These are phyloP conservation scores for Chenopodium quinoa DNA, from an alignment of 148 eudicot species.

Conservation along the genomic window DNA sequence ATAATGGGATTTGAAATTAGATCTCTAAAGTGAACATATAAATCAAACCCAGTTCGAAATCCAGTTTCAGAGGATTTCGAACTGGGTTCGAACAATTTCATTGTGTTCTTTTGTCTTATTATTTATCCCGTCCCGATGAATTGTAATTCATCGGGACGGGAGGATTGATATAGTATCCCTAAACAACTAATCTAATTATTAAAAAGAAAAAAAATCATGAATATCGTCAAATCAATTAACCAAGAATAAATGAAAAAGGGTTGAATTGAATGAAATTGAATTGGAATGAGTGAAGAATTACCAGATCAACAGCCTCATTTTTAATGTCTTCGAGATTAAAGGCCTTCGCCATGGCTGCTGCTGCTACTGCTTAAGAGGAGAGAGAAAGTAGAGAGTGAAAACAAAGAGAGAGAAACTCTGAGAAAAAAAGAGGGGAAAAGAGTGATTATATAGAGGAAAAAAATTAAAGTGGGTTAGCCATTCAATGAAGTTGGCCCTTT, in stretches of 20 bases:
- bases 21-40: not conserved
- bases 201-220: not conserved
- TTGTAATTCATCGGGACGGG: no score
- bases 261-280: not conserved
- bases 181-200: no score
- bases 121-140: no score
- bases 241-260: no score
- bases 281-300: slow-evolving; percentile 18
- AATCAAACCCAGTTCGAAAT: not conserved
- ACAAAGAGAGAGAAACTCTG: not conserved
- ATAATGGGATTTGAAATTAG: not conserved
- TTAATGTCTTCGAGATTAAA: slow-evolving; percentile 68
- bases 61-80: no score
- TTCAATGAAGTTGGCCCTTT: slow-evolving; percentile 28
- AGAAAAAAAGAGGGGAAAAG: not conserved
- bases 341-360: slow-evolving; percentile 31
- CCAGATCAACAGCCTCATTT: slow-evolving; percentile 95
- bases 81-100: no score
- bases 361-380: slow-evolving; percentile 4
- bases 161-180: no score
- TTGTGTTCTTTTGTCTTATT: no score
- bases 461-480: slow-evolving; percentile 20
- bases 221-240: not conserved
- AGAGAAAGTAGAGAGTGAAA: not conserved
- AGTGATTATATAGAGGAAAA: slow-evolving; percentile 22